Evolutionary conservation across 116 monocot species (phyloP).

Genomic region (Trichopus zeylanicus): DNA sequence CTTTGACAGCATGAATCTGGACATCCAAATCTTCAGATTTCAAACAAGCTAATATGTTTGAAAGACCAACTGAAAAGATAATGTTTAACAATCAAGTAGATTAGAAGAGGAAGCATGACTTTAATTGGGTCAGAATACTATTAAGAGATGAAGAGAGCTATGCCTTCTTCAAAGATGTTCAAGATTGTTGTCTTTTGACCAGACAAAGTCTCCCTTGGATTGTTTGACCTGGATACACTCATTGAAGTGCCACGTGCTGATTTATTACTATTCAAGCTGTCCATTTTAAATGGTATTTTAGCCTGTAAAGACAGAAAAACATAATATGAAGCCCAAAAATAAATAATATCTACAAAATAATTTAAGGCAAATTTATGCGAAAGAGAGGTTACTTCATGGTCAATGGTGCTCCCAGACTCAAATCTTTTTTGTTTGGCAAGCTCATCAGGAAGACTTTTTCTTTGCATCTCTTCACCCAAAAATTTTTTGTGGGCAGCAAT

Average conservation of each 20-base stretch:
- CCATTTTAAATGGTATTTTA: constrained; percentile 10
- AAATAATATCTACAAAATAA: neutral
- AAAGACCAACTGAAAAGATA: constrained; percentile 53
- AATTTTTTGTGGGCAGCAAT: constrained; percentile 34
- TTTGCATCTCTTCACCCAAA: constrained; percentile 38
- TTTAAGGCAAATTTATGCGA: neutral
- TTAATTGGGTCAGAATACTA: neutral
- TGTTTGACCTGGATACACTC: constrained; percentile 20
- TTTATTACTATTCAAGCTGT: constrained; percentile 7
- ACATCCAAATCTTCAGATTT: constrained; percentile 62
- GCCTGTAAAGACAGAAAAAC: constrained; percentile 12
- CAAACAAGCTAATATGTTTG: constrained; percentile 51
- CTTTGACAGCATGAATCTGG: constrained; percentile 64
- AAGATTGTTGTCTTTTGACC: constrained; percentile 35
- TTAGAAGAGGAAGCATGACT: constrained; percentile 3
- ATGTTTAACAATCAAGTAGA: constrained; percentile 8
- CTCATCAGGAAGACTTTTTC: constrained; percentile 63
- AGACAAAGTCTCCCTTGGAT: constrained; percentile 34
- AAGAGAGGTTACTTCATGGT: constrained; percentile 24
- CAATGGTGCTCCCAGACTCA: constrained; percentile 13
- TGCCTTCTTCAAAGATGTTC: constrained; percentile 62
- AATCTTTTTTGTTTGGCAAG: constrained; percentile 25
- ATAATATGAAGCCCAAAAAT: neutral
- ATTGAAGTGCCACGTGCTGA: constrained; percentile 12
- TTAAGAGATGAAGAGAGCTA: neutral